Evolutionary conservation across 345 rosid genomes (phyloP).

Genomic region (Rhodamnia rubescens): DNA sequence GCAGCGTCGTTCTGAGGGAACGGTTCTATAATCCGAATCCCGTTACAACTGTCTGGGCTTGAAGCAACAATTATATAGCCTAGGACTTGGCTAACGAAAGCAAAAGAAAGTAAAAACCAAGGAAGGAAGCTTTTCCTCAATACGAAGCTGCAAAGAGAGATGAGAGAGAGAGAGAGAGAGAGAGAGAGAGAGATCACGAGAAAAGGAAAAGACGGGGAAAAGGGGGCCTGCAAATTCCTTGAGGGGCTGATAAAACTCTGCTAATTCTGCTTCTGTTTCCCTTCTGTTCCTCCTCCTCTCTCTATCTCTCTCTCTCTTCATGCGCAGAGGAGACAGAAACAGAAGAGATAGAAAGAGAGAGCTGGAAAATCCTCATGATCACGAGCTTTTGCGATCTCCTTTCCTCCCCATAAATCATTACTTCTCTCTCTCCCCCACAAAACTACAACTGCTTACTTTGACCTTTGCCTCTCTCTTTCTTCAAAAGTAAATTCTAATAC

Average conservation of each 20-base stretch:
- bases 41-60: neutral
- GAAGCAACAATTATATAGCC: neutral
- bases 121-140: neutral
- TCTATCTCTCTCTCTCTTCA: neutral
- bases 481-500: neutral
- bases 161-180: neutral
- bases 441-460: slow-evolving; percentile 61
- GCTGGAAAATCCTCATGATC: slow-evolving; percentile 11
- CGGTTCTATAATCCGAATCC: neutral
- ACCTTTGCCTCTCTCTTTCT: slow-evolving; percentile 24
- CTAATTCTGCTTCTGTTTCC: neutral
- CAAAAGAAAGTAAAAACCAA: neutral
- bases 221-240: slow-evolving; percentile 28
- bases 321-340: neutral
- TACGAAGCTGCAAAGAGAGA: neutral
- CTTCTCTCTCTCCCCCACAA: slow-evolving; percentile 2
- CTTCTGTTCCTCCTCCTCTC: neutral
- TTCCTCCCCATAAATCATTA: slow-evolving; percentile 22
- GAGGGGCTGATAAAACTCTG: slow-evolving; percentile 22
- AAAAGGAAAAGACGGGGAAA: slow-evolving; percentile 27
- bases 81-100: neutral
- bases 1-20: slow-evolving; percentile 5
- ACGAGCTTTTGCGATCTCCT: slow-evolving; percentile 31
- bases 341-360: neutral
- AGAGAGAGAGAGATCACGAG: slow-evolving; percentile 25